phyloP scores from a whole-genome alignment of 2,329 filamentous ascomycete species.

The Aspergillus hortae region DNA sequence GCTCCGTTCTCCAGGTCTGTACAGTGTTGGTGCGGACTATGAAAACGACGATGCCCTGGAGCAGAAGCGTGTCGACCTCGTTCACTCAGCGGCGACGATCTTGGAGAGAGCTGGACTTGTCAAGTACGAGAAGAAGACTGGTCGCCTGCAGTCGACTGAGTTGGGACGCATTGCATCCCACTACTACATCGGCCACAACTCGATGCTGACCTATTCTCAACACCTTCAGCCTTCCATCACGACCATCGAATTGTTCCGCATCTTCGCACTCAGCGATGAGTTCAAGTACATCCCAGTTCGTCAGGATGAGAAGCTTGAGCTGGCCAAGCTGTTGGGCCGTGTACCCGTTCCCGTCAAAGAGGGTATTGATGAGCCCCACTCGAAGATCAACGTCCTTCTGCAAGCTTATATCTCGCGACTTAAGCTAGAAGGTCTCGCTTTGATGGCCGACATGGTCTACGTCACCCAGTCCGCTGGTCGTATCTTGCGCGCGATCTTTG shows the following conservation, averaged over 20 bases:
- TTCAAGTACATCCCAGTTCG: slow-evolving; percentile 99
- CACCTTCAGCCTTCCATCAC: slow-evolving; percentile 91
- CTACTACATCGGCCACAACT: slow-evolving; percentile 95
- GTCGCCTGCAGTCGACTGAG: slow-evolving; percentile 84
- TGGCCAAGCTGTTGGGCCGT: slow-evolving; percentile 82
- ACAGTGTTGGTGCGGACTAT: slow-evolving; percentile 94
- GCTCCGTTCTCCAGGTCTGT: slow-evolving; percentile 90
- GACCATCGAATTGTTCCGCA: slow-evolving; percentile 91
- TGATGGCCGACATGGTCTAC: slow-evolving; percentile 99
- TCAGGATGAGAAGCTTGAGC: slow-evolving; percentile 94
- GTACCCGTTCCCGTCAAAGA: slow-evolving; percentile 98
- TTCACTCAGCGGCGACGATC: slow-evolving; percentile 86
- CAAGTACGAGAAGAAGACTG: slow-evolving; percentile 93
- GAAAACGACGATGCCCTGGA: slow-evolving; percentile 87
- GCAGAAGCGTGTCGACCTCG: slow-evolving; percentile 94
- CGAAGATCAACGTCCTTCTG: slow-evolving; percentile 95
- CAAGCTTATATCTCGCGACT: slow-evolving; percentile 96
- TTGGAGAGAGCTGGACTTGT: slow-evolving; percentile 83
- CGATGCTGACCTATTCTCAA: slow-evolving; percentile 95
- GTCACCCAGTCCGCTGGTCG: slow-evolving; percentile 96
- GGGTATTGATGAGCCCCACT: slow-evolving; percentile 91
- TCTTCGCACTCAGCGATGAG: slow-evolving; percentile 93
- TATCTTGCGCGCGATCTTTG: slow-evolving; percentile 92
- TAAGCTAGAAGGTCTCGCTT: slow-evolving; percentile 84
- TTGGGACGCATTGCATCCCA: slow-evolving; percentile 94